Percentiles rank a stretch among this genome's conserved stretches.
phyloP scores from a whole-genome alignment of 192 early-diverging fungal genomes.

The Helicostylum pulchrum region DNA sequence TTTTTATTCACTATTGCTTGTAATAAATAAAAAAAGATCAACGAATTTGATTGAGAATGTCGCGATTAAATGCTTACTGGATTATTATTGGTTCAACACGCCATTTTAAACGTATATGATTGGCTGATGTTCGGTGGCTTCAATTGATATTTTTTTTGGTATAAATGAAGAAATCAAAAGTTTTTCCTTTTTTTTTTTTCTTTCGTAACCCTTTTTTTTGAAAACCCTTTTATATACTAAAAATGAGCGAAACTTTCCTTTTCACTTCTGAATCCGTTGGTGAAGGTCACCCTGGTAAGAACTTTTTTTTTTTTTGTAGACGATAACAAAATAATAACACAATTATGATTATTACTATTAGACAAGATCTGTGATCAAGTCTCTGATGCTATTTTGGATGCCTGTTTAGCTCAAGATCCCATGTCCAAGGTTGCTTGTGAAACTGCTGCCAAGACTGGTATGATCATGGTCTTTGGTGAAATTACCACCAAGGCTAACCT shows the following conservation, averaged over 20 bases:
- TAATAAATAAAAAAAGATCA: too few species aligned
- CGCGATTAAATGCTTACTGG: neutral
- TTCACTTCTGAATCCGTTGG: conserved; percentile 99
- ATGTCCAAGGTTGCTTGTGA: conserved; percentile 99
- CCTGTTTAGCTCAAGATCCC: conserved; percentile 88
- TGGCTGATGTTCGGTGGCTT: neutral
- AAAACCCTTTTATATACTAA: neutral
- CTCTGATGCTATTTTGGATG: conserved; percentile 98
- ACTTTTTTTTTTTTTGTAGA: neutral
- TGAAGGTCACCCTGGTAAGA: conserved; percentile 95
- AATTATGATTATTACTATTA: conserved; percentile 24
- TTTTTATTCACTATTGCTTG: too few species aligned
- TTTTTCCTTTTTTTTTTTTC: conserved; percentile 12
- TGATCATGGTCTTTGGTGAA: conserved; percentile 99
- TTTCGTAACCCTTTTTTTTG: conserved; percentile 9
- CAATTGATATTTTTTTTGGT: neutral
- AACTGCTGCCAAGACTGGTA: conserved; percentile 99
- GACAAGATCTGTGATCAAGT: conserved; percentile 99
- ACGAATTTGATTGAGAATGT: neutral
- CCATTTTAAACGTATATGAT: neutral
- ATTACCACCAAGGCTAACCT: conserved; percentile 97
- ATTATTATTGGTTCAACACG: neutral
- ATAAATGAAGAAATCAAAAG: neutral
- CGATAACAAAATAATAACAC: neutral
- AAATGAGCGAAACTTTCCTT: conserved; percentile 81